Evolutionary conservation across 345 rosid species (phyloP).

Genomic region (Sisymbrium irio): DNA sequence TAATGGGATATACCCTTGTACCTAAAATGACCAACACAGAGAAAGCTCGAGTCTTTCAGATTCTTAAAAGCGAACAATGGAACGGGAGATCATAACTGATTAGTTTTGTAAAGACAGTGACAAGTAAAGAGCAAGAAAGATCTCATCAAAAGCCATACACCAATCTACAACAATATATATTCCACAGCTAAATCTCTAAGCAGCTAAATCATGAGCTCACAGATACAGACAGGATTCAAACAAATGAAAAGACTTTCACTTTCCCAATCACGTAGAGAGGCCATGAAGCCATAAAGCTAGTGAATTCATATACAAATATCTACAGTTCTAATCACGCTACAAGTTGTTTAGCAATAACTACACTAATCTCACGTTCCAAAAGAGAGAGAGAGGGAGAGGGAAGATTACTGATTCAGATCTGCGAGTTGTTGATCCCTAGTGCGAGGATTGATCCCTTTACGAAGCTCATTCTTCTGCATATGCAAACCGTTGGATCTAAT

Average conservation of each 20-base stretch:
- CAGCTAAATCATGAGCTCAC: background rate
- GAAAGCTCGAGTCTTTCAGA: background rate
- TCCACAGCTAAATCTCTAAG: background rate
- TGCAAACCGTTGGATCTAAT: conserved; percentile 82
- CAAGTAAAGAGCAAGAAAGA: background rate
- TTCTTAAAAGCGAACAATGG: conserved; percentile 3
- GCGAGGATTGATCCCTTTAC: conserved; percentile 97
- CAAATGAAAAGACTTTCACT: background rate
- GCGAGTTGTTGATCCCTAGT: conserved; percentile 85
- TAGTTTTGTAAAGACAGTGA: background rate
- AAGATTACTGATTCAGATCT: conserved; percentile 68
- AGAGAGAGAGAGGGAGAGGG: background rate
- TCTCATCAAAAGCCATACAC: background rate
- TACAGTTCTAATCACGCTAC: no score
- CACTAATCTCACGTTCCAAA: background rate
- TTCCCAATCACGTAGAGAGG: background rate
- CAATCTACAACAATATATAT: background rate
- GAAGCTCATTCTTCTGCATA: conserved; percentile 84
- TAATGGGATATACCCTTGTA: conserved; percentile 96
- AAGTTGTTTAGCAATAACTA: background rate
- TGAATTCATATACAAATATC: no score
- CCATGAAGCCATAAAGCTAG: background rate
- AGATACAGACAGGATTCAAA: background rate
- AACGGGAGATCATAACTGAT: background rate
- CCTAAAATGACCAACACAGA: conserved; percentile 35